Conservation (phyloP, 148 eudicot genomes). For the Silene conica region DNA sequence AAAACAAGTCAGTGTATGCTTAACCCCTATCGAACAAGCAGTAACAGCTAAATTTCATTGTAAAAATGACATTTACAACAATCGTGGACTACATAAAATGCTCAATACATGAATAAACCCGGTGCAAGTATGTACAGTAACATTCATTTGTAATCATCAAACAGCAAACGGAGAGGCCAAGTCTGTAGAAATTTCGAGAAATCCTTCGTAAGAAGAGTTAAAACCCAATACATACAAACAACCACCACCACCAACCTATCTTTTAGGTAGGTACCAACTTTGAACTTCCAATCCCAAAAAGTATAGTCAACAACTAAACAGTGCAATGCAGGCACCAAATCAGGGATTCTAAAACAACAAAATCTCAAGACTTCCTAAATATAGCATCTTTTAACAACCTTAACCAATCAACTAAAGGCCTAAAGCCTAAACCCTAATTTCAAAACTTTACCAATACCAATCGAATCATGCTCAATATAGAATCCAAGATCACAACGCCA, state of each 20-base stretch:
- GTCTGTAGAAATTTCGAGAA: background rate
- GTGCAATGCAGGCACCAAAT: slow-evolving; percentile 3
- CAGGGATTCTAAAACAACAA: background rate
- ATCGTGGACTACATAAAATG: background rate
- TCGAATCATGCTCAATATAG: background rate
- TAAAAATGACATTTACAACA: background rate
- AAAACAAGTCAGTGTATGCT: background rate
- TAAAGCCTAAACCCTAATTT: background rate
- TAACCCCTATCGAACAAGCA: background rate
- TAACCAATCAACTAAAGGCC: background rate
- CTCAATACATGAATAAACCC: background rate
- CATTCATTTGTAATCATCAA: background rate
- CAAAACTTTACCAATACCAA: background rate
- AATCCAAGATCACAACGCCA: background rate
- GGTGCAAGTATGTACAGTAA: background rate
- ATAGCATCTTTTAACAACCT: slow-evolving; percentile 4
- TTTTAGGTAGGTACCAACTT: slow-evolving; percentile 13
- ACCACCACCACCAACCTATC: background rate
- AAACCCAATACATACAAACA: background rate
- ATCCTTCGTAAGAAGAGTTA: background rate
- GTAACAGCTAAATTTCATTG: background rate
- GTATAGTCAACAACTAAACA: slow-evolving; percentile 9
- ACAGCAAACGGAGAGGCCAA: background rate
- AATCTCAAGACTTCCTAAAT: background rate
- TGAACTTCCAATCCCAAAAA: background rate